These are phyloP conservation scores for Pterulicium gracile DNA, from an alignment of 1,284 basidiomycete genomes.

Conservation along the genomic window DNA sequence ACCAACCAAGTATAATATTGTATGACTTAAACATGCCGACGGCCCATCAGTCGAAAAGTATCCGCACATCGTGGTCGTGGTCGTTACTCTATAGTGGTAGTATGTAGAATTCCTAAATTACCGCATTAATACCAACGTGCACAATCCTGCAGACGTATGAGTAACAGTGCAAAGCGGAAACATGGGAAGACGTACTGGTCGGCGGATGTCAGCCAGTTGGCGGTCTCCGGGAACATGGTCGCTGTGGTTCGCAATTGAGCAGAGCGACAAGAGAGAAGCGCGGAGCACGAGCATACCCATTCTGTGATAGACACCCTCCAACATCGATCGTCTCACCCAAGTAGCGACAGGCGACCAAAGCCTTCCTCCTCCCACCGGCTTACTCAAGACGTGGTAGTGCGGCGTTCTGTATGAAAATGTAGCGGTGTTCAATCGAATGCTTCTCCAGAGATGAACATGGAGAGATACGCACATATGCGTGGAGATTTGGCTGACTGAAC, in stretches of 20 bases:
- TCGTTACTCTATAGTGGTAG: too few species aligned
- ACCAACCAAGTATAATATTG: too few species aligned
- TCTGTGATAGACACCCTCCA: slow-evolving; percentile 47
- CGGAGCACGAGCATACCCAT: slow-evolving; percentile 31
- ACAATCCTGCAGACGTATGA: slow-evolving; percentile 26
- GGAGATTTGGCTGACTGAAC: slow-evolving; percentile 26
- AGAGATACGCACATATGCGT: slow-evolving; percentile 60
- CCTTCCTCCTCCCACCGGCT: slow-evolving; percentile 20
- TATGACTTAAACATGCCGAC: too few species aligned
- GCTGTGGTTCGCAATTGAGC: slow-evolving; percentile 20
- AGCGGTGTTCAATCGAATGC: too few species aligned
- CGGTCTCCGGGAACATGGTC: slow-evolving; percentile 47
- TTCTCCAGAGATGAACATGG: too few species aligned
- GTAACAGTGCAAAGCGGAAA: neutral
- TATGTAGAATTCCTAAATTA: slow-evolving; percentile 21
- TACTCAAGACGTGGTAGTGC: slow-evolving; percentile 45
- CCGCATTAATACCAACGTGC: slow-evolving; percentile 35
- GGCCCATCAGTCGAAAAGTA: too few species aligned
- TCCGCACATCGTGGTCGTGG: too few species aligned
- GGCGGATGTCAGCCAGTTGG: slow-evolving; percentile 39
- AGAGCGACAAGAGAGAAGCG: too few species aligned
- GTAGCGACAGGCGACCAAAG: slow-evolving; percentile 23
- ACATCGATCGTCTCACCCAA: slow-evolving; percentile 34
- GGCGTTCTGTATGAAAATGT: slow-evolving; percentile 35
- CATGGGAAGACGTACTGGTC: slow-evolving; percentile 31